Evolutionary conservation across 2,329 filamentous ascomycete species (phyloP).

Genomic region (Penicillium carneum): DNA sequence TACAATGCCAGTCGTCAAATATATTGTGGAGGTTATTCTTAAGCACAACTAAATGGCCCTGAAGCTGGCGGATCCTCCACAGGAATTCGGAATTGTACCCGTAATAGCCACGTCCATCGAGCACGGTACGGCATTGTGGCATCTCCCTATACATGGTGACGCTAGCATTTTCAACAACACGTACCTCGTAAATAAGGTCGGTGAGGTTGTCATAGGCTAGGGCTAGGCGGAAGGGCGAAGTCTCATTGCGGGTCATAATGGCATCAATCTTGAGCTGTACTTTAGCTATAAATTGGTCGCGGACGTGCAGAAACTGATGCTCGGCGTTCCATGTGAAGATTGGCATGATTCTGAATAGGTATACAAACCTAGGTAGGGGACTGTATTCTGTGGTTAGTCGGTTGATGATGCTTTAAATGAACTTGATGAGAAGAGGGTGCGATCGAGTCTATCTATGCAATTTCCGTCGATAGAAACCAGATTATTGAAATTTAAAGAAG

Average conservation of each 20-base stretch:
- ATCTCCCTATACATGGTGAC: not conserved
- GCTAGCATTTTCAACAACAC: not conserved
- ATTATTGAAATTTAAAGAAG: not conserved
- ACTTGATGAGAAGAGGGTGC: not conserved
- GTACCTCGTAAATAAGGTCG: not conserved
- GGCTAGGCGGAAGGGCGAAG: not conserved
- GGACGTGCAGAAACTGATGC: not conserved
- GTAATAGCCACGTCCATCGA: not conserved
- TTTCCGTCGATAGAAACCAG: not conserved
- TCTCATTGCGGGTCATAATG: not conserved
- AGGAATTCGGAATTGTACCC: not conserved
- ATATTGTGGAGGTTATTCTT: not conserved
- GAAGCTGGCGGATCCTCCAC: not conserved
- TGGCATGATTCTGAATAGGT: not conserved
- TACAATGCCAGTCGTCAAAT: not conserved
- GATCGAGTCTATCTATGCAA: not conserved
- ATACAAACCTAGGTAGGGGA: not conserved
- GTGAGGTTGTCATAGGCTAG: constrained; percentile 4
- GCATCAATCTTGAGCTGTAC: not conserved
- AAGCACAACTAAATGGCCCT: not conserved
- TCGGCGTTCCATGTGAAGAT: not conserved
- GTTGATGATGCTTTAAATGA: not conserved
- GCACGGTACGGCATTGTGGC: not conserved
- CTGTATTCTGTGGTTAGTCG: not conserved
- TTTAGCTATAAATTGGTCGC: not conserved